Conservation (phyloP, 306 rosid genomes). For the Acmispon strigosus region DNA sequence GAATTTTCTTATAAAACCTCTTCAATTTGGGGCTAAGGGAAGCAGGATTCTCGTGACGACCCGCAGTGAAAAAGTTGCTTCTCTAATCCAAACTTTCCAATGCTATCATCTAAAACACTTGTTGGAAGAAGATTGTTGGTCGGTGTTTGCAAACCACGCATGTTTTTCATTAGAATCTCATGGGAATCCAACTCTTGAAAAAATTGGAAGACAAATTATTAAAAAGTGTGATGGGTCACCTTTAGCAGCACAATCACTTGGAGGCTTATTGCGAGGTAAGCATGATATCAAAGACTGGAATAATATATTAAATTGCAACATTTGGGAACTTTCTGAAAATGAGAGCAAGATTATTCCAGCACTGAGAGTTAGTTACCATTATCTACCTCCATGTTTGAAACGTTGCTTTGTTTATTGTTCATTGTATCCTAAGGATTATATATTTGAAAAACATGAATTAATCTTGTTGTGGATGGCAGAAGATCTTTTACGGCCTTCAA, state of each 20-base stretch:
- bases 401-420: conserved; percentile 40
- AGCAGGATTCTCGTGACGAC: no score
- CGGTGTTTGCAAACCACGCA: no score
- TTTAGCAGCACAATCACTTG: conserved; percentile 20
- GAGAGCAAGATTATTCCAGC: no score
- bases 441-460: neutral
- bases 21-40: no score
- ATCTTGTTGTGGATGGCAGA: conserved; percentile 16
- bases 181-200: neutral
- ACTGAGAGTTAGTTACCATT: conserved; percentile 26
- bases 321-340: no score
- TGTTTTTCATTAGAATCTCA: no score
- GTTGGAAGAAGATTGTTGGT: no score
- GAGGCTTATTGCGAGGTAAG: conserved; percentile 6
- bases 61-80: no score
- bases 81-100: no score
- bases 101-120: no score
- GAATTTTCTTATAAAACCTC: no score
- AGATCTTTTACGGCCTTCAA: neutral
- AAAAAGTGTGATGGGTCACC: conserved; percentile 30
- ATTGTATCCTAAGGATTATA: conserved; percentile 19
- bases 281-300: neutral
- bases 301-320: neutral
- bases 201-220: neutral
- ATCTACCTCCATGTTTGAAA: conserved; percentile 24